A percentile compares a stretch with the other conserved stretches of the same genome.
phyloP scores from a whole-genome alignment of 257 asterid species.

The Rauvolfia tetraphylla region DNA sequence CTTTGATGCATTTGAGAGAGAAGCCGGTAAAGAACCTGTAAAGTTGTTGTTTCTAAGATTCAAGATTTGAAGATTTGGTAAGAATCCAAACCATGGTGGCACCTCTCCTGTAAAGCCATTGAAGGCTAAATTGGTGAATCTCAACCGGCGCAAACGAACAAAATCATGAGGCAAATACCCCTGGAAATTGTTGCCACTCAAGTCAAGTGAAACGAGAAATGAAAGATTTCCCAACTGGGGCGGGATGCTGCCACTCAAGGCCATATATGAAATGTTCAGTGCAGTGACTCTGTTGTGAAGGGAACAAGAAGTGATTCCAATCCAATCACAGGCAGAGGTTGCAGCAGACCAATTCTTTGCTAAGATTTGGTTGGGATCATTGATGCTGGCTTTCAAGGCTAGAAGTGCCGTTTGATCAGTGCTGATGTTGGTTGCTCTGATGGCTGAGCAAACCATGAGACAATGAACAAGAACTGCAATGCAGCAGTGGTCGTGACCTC shows the following conservation, averaged over 20 bases:
- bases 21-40: constrained; percentile 16
- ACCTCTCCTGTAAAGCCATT: constrained; percentile 24
- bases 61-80: constrained; percentile 3
- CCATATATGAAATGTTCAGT: background rate
- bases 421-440: background rate
- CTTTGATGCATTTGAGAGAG: constrained; percentile 18
- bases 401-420: background rate
- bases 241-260: background rate
- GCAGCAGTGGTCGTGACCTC: background rate
- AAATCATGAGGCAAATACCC: constrained; percentile 25
- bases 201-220: constrained; percentile 23
- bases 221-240: background rate
- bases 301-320: background rate
- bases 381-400: background rate
- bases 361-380: background rate
- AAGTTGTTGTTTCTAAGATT: constrained; percentile 5
- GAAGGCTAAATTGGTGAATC: background rate
- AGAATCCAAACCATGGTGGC: constrained; percentile 12
- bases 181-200: constrained; percentile 23
- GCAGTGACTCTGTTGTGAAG: background rate
- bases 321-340: background rate
- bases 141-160: constrained; percentile 7
- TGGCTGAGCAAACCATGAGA: background rate
- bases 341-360: background rate
- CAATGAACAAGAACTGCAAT: background rate